Base-by-base conservation (phyloP, 179 eudicot species). In the Spergularia azorica region DNA sequence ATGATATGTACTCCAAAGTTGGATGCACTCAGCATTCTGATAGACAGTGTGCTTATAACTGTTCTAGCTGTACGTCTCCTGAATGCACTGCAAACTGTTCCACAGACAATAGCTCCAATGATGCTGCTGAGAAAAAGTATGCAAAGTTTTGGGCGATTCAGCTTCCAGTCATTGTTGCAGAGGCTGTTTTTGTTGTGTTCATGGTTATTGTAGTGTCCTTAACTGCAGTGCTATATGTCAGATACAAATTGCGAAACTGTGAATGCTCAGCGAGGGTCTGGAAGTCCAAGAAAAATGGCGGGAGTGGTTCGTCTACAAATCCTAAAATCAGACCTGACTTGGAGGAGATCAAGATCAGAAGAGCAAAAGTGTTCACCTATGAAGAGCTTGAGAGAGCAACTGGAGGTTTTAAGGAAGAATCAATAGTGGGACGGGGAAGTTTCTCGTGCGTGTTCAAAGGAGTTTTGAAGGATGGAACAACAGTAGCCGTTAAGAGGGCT, bases 391-490 rank as follows among this genome's bases (percentile, higher is more conserved):
- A 91, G 77, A 79, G 79, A 78, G 98, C 97, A 54, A 93, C 97
- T 0, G 78, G 77, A 0, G 95, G 97, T n/a, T 94, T 94, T 75
- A 88, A 86, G 57, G 98, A 89, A 75, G 96, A 91, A 67, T 88
- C 96, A 3, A 86, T 88, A 26, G 97, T 94, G 6, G 98, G 98
- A 48, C 86, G 91, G 68, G 98, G 98, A 46, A 95, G 98, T 77
- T 95, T 95, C 84, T 95, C 98, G 21, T 94, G 97, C 55, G 98
- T 95, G 9, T 93, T 89, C 79, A 91, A 91, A 80, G 98, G 98
- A 11, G 85, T 93, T 15, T 72, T 95, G 75, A 87, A 86, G 64
- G 92, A 95, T 67, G 98, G 97, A 10, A 91, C 97, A 0, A 69
- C 82, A 5, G 97, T 95, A 12, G 98, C 97, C 0, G 98, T 95